A percentile compares a stretch with the other conserved stretches of the same genome.
These are phyloP conservation scores for Mortierella sp. DNA, from an alignment of 371 early-diverging fungal species.

Conservation along the genomic window DNA sequence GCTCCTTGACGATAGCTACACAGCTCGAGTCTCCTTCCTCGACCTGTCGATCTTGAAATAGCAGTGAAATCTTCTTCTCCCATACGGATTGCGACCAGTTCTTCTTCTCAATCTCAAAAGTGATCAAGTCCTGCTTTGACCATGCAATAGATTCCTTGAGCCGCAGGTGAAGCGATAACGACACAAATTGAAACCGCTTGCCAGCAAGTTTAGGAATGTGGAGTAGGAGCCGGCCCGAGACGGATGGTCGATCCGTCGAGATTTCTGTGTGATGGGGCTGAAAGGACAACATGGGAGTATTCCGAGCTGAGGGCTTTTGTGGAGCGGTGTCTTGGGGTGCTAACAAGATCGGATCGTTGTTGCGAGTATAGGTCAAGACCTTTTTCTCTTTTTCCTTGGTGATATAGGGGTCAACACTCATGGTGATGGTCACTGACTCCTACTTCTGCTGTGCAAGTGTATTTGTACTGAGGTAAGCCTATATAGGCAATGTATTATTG, in stretches of 20 bases:
- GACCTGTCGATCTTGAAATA: constrained; percentile 39
- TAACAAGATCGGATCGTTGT: constrained; percentile 13
- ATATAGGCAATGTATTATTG: no score
- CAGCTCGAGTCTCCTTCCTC: constrained; percentile 20
- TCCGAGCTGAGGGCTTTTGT: constrained; percentile 43
- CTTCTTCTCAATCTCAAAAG: constrained; percentile 47
- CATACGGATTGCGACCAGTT: constrained; percentile 50
- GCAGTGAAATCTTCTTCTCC: constrained; percentile 35
- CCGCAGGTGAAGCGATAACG: constrained; percentile 38
- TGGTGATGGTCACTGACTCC: neutral
- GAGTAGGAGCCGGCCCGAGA: constrained; percentile 42
- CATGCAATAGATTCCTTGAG: constrained; percentile 46
- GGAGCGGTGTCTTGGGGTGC: constrained; percentile 10
- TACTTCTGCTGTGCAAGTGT: no score
- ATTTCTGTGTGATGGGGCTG: constrained; percentile 43
- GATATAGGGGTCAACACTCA: constrained; percentile 1
- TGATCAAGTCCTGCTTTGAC: constrained; percentile 46
- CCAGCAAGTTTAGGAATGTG: constrained; percentile 41
- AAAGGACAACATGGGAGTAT: constrained; percentile 53
- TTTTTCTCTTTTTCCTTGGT: constrained; percentile 19
- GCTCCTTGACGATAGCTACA: constrained; percentile 44
- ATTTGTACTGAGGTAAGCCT: no score
- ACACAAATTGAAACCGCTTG: constrained; percentile 49
- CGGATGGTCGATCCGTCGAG: constrained; percentile 41
- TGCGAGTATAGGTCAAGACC: neutral